Evolutionary conservation across 192 early-diverging fungal genomes (phyloP).

Genomic region (Diversispora eburnea): DNA sequence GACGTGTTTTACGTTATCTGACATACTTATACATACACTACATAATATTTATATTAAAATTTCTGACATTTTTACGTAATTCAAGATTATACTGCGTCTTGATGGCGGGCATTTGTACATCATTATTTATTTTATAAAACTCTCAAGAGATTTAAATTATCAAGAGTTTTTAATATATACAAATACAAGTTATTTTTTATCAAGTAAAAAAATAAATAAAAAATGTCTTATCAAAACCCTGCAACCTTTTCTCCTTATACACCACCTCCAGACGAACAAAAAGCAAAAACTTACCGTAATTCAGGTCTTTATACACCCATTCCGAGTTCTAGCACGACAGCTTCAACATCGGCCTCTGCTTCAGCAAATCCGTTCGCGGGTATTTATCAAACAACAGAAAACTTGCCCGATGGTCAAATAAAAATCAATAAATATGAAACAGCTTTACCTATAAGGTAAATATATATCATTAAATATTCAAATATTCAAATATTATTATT

Average conservation of each 20-base stretch:
- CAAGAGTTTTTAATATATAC: no score
- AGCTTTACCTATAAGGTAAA: slow-evolving; percentile 28
- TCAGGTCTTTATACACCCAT: slow-evolving; percentile 7
- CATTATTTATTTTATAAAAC: no score
- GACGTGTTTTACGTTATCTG: no score
- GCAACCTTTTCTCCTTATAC: slow-evolving; percentile 43
- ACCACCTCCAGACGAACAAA: slow-evolving; percentile 45
- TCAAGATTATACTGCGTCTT: no score
- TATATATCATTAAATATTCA: not conserved
- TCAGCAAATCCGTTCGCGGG: slow-evolving; percentile 19
- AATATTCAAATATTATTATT: not conserved
- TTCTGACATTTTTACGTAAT: no score
- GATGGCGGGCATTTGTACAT: no score
- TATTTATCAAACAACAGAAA: slow-evolving; percentile 30
- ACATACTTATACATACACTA: no score
- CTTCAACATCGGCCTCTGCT: slow-evolving; percentile 23
- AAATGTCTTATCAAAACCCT: slow-evolving; percentile 30
- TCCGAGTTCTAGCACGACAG: slow-evolving; percentile 7
- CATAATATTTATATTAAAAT: no score
- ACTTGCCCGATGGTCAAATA: slow-evolving; percentile 13
- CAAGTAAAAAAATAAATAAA: not conserved
- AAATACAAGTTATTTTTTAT: not conserved
- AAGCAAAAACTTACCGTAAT: slow-evolving; percentile 12
- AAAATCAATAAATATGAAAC: slow-evolving; percentile 82
- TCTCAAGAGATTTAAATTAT: no score